These are phyloP conservation scores for Neopestalotiopsis sp. DNA, from an alignment of 2,329 filamentous ascomycete genomes.

Conservation along the genomic window DNA sequence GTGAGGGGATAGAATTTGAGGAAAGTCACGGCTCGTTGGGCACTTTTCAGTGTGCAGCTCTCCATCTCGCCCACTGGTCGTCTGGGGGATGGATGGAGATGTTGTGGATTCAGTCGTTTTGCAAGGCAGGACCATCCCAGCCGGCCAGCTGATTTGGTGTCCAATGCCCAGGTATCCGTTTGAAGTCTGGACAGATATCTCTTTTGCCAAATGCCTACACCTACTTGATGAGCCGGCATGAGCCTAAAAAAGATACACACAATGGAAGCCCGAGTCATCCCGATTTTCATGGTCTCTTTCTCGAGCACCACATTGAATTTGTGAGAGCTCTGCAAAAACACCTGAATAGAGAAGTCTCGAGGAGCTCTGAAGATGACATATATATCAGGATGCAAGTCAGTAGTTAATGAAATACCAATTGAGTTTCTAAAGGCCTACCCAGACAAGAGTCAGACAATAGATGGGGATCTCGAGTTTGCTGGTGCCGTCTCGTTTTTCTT, in stretches of 20 bases:
- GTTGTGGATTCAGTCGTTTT: not conserved
- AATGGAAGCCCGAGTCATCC: too few relatives aligned
- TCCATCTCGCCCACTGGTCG: not conserved
- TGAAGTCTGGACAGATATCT: not conserved
- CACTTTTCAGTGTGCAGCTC: not conserved
- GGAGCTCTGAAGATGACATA: too few relatives aligned
- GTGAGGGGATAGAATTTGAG: too few relatives aligned
- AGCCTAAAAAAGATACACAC: too few relatives aligned
- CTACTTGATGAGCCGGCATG: too few relatives aligned
- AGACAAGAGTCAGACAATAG: not conserved
- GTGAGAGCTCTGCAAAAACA: too few relatives aligned
- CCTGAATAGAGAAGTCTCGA: too few relatives aligned
- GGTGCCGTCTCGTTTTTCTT: too few relatives aligned
- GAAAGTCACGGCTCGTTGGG: too few relatives aligned
- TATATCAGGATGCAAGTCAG: not conserved
- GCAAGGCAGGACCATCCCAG: not conserved
- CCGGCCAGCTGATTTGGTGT: not conserved
- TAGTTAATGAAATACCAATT: not conserved
- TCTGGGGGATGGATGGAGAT: not conserved
- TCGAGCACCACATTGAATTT: too few relatives aligned
- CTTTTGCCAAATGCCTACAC: not conserved
- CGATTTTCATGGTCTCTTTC: too few relatives aligned
- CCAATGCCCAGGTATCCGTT: not conserved
- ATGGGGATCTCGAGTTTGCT: not conserved
- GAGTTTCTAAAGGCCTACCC: not conserved